Percentiles rank a stretch among this genome's conserved stretches.
These are phyloP conservation scores for Chlorella ohadii DNA, from an alignment of 139 green algal genomes.

Conservation along the genomic window DNA sequence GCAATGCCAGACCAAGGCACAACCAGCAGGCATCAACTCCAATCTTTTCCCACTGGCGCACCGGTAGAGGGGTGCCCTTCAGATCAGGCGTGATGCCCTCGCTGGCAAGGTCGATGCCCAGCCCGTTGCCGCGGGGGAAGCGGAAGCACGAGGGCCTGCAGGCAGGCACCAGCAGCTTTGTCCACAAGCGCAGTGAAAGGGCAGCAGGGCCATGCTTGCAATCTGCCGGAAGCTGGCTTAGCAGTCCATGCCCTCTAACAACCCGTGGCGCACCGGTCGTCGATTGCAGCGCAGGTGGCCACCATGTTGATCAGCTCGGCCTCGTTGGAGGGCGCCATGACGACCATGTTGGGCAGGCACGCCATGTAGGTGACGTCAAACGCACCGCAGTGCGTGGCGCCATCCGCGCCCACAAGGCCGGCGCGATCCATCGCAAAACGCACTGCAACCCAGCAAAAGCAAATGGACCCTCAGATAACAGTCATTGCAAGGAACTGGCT, in stretches of 20 bases:
- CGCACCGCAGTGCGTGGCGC: conserved; percentile 94
- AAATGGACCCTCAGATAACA: too few species aligned
- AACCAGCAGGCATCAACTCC: background rate
- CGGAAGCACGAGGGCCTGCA: conserved; percentile 88
- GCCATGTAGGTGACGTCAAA: conserved; percentile 98
- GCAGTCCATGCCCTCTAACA: too few species aligned
- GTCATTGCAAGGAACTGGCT: too few species aligned
- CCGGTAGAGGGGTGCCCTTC: conserved; percentile 89
- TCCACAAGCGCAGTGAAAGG: too few species aligned
- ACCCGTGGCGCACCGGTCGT: conserved; percentile 82
- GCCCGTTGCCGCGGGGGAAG: conserved; percentile 94
- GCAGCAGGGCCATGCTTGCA: too few species aligned
- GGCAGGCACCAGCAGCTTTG: too few species aligned
- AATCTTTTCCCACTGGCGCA: conserved; percentile 7
- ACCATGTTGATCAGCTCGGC: conserved; percentile 96
- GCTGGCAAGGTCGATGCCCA: conserved; percentile 91
- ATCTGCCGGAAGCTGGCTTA: too few species aligned
- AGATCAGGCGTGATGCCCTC: conserved; percentile 78
- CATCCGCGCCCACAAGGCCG: conserved; percentile 97
- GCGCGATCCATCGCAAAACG: conserved; percentile 99
- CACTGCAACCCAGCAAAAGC: too few species aligned
- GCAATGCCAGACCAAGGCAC: too few species aligned
- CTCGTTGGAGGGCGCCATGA: conserved; percentile 97
- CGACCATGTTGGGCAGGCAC: conserved; percentile 97
- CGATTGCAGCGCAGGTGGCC: conserved; percentile 91